Evolutionary conservation across 116 monocot genomes (phyloP).

Genomic region (Cymodocea nodosa): DNA sequence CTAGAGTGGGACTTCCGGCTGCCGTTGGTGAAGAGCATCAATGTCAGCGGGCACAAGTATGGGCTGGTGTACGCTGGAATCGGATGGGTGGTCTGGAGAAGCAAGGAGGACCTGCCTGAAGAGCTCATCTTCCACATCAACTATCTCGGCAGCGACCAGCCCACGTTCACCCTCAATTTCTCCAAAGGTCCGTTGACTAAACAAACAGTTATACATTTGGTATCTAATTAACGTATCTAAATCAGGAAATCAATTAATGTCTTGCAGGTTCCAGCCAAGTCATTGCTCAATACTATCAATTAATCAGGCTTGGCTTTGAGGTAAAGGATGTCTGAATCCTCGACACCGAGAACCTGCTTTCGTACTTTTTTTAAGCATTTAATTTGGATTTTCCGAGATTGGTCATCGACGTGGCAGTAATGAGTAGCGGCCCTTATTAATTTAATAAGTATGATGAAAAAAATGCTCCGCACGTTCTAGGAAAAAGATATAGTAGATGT

Average conservation of each 20-base stretch:
- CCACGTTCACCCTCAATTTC: slow-evolving; percentile 94
- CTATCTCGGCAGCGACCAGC: slow-evolving; percentile 81
- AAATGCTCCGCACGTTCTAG: no score
- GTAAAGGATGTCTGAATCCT: slow-evolving; percentile 7
- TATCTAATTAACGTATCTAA: no score
- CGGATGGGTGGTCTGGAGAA: slow-evolving; percentile 87
- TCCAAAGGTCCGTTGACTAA: slow-evolving; percentile 50
- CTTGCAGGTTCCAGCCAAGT: slow-evolving; percentile 65
- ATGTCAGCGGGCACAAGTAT: slow-evolving; percentile 94
- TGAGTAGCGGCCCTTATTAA: no score
- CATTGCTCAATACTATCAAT: slow-evolving; percentile 85
- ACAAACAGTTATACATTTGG: no score
- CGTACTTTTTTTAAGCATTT: no score
- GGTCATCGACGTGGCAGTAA: no score
- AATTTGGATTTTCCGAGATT: no score
- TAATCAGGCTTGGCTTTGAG: slow-evolving; percentile 72
- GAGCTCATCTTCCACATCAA: slow-evolving; percentile 96
- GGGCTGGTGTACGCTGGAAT: slow-evolving; percentile 90
- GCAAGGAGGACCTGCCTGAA: slow-evolving; percentile 77
- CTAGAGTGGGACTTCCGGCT: slow-evolving; percentile 91
- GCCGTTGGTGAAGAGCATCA: slow-evolving; percentile 88
- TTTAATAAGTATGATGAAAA: no score
- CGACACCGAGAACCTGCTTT: no score
- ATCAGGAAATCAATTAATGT: background rate
- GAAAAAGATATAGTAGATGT: no score